Evolutionary conservation across 352 stramenopile species (phyloP).

Genomic region (Phytophthora tubulina): DNA sequence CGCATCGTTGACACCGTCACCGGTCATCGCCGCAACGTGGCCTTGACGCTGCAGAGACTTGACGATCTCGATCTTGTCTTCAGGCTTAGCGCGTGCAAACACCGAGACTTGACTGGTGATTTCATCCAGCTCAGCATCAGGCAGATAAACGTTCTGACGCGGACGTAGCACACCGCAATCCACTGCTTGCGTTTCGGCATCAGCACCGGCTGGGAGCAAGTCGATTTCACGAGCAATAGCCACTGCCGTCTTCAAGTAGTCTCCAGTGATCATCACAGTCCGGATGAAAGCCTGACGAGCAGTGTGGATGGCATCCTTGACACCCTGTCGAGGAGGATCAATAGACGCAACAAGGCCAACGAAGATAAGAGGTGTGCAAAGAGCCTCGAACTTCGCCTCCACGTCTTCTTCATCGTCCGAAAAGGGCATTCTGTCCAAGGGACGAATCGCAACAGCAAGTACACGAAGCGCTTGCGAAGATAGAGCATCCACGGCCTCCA

Average conservation of each 20-base stretch:
- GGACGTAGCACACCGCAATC: constrained; percentile 74
- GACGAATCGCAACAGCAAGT: constrained; percentile 90
- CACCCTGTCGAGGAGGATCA: constrained; percentile 66
- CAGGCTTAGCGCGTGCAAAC: constrained; percentile 96
- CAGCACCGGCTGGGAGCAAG: constrained; percentile 71
- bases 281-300: constrained; percentile 65
- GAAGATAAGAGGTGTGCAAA: constrained; percentile 89
- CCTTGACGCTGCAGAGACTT: constrained; percentile 91
- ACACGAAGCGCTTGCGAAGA: constrained; percentile 85
- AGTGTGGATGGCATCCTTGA: constrained; percentile 67
- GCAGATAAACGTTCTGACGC: constrained; percentile 53
- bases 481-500: constrained; percentile 65
- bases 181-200: constrained; percentile 60
- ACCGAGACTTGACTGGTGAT: constrained; percentile 84
- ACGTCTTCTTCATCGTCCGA: constrained; percentile 59
- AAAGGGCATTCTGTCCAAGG: constrained; percentile 55
- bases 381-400: constrained; percentile 62
- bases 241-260: constrained; percentile 95
- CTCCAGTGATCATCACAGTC: constrained; percentile 94
- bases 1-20: constrained; percentile 98
- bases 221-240: constrained; percentile 94
- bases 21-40: constrained; percentile 95
- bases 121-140: constrained; percentile 84
- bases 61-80: constrained; percentile 97
- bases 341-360: constrained; percentile 94